These are phyloP conservation scores for Dioscorea dumetorum DNA, from an alignment of 106 monocot genomes.

Conservation along the genomic window DNA sequence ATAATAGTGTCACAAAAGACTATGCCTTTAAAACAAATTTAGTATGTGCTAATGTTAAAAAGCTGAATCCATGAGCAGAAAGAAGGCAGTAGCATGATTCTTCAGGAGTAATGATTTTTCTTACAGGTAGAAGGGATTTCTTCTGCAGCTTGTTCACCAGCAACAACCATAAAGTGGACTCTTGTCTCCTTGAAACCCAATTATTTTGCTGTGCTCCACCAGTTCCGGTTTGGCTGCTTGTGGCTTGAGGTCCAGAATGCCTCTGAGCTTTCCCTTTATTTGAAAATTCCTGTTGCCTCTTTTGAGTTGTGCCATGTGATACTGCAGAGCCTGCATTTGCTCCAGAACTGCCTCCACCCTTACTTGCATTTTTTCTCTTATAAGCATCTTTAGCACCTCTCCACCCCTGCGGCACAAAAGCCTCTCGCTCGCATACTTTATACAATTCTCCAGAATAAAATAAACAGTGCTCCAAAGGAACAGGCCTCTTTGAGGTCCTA, in stretches of 20 bases:
- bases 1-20: too few relatives aligned
- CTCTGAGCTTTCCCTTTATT: constrained; percentile 53
- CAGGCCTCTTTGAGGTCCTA: constrained; percentile 84
- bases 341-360: constrained; percentile 22
- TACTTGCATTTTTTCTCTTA: constrained; percentile 57
- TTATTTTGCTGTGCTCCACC: constrained; percentile 34
- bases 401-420: constrained; percentile 63
- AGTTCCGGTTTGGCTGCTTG: constrained; percentile 17
- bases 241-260: constrained; percentile 32
- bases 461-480: constrained; percentile 93
- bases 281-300: constrained; percentile 33
- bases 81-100: too few relatives aligned
- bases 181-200: constrained; percentile 58
- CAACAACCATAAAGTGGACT: constrained; percentile 64
- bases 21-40: too few relatives aligned
- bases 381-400: constrained; percentile 66
- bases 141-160: constrained; percentile 76
- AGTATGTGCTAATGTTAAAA: too few relatives aligned
- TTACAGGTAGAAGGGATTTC: constrained; percentile 78
- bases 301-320: constrained; percentile 31
- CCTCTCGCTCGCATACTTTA: constrained; percentile 74
- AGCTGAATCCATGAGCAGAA: too few relatives aligned
- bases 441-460: constrained; percentile 90
- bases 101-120: constrained; percentile 1
- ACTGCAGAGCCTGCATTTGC: constrained; percentile 13